phyloP scores from a whole-genome alignment of 495 filamentous ascomycete species.

The Lasiosphaeria hispida region DNA sequence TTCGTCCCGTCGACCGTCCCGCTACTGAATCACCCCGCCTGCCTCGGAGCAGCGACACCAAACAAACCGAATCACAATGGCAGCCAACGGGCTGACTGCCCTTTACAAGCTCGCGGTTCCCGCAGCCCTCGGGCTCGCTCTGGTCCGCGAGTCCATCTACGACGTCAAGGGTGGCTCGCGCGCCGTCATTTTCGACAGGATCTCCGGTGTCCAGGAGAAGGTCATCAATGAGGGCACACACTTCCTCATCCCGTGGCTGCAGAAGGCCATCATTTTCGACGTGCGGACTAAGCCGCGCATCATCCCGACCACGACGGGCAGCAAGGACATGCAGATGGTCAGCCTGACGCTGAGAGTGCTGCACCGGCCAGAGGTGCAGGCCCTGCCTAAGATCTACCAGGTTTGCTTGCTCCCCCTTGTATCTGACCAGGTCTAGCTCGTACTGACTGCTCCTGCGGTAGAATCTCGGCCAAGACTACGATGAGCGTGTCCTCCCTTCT shows the following conservation, averaged over 20 bases:
- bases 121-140: conserved; percentile 55
- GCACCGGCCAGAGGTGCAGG: conserved; percentile 89
- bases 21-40: conserved; percentile 5
- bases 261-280: conserved; percentile 93
- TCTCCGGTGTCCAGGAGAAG: conserved; percentile 87
- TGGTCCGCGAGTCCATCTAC: conserved; percentile 80
- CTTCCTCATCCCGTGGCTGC: conserved; percentile 94
- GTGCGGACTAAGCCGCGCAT: conserved; percentile 96
- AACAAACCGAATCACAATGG: conserved; percentile 32
- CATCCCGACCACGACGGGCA: conserved; percentile 96
- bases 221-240: conserved; percentile 97
- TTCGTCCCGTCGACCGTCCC: conserved; percentile 11
- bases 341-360: conserved; percentile 94
- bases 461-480: conserved; percentile 92
- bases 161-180: conserved; percentile 93
- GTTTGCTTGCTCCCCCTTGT: conserved; percentile 43
- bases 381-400: conserved; percentile 97
- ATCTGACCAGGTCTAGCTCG: neutral
- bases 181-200: conserved; percentile 96
- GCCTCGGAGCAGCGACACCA: conserved; percentile 24
- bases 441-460: conserved; percentile 19
- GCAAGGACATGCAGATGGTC: conserved; percentile 99
- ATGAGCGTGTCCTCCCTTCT: conserved; percentile 97
- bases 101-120: conserved; percentile 74
- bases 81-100: conserved; percentile 58